phyloP scores from a whole-genome alignment of 2,329 filamentous ascomycete species.

The Diplocarpon rosae region DNA sequence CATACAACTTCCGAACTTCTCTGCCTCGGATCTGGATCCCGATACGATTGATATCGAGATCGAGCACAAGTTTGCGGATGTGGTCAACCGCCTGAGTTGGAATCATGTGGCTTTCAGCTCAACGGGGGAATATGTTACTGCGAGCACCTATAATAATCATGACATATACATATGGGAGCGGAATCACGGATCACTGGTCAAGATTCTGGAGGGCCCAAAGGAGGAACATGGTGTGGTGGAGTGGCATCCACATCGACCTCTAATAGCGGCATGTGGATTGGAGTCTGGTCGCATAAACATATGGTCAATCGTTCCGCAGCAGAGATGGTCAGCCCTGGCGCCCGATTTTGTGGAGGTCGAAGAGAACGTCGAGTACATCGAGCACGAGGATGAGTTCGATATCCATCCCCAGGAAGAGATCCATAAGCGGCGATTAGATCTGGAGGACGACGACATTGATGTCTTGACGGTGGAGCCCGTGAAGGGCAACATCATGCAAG shows the following conservation, averaged over 20 bases:
- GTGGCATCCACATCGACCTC: conserved; percentile 83
- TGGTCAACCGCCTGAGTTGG: conserved; percentile 91
- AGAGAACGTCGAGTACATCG: conserved; percentile 94
- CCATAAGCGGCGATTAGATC: conserved; percentile 77
- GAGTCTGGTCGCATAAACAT: conserved; percentile 91
- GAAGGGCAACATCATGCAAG: conserved; percentile 46
- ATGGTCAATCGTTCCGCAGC: conserved; percentile 90
- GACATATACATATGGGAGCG: conserved; percentile 98
- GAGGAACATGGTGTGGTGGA: conserved; percentile 95
- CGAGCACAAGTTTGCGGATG: conserved; percentile 97
- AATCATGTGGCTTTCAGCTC: conserved; percentile 94
- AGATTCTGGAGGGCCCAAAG: conserved; percentile 92
- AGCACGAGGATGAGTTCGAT: conserved; percentile 95
- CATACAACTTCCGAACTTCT: conserved; percentile 73
- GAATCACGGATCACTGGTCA: conserved; percentile 82
- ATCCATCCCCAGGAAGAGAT: conserved; percentile 93
- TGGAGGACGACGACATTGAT: conserved; percentile 89
- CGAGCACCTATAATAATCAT: conserved; percentile 95
- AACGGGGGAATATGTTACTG: conserved; percentile 89
- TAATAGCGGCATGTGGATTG: conserved; percentile 83
- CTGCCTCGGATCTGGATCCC: conserved; percentile 58
- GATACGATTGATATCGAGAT: conserved; percentile 82
- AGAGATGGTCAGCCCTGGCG: conserved; percentile 93
- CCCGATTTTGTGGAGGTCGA: conserved; percentile 97
- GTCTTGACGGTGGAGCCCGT: conserved; percentile 67